These are phyloP conservation scores for Leccinum longicurvipes DNA, from an alignment of 768 basidiomycete genomes.

Conservation along the genomic window DNA sequence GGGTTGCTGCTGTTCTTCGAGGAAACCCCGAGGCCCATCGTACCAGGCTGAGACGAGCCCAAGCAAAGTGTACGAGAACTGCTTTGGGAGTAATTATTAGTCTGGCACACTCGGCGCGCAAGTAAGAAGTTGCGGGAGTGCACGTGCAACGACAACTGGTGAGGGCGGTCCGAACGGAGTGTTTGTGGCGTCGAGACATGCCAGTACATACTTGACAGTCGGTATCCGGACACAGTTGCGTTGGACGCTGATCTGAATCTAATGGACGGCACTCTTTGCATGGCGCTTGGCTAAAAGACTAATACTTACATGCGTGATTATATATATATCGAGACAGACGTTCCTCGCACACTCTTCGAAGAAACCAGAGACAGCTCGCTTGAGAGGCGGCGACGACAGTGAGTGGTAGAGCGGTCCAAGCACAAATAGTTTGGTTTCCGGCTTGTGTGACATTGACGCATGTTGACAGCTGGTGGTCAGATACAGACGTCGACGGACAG, in stretches of 20 bases:
- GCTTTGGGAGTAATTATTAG: neutral
- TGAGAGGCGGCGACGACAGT: neutral
- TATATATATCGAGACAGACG: neutral
- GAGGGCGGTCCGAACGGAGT: neutral
- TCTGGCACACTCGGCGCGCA: neutral
- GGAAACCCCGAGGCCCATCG: neutral
- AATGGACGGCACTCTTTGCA: neutral
- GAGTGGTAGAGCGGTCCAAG: neutral
- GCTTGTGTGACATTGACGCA: neutral
- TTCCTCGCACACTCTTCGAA: neutral
- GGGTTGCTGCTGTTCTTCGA: neutral
- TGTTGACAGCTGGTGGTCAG: neutral
- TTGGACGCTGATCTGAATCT: neutral
- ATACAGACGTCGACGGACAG: neutral
- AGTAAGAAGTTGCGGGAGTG: neutral
- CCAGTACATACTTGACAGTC: neutral
- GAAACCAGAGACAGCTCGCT: neutral
- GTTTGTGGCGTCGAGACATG: neutral
- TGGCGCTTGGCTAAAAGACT: neutral
- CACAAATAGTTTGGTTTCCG: neutral
- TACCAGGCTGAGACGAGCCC: neutral
- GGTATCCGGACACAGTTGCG: neutral
- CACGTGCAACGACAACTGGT: neutral
- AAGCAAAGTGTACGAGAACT: neutral
- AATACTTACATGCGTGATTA: neutral